phyloP scores from a whole-genome alignment of 495 filamentous ascomycete genomes.

The Chaetomium tenue region DNA sequence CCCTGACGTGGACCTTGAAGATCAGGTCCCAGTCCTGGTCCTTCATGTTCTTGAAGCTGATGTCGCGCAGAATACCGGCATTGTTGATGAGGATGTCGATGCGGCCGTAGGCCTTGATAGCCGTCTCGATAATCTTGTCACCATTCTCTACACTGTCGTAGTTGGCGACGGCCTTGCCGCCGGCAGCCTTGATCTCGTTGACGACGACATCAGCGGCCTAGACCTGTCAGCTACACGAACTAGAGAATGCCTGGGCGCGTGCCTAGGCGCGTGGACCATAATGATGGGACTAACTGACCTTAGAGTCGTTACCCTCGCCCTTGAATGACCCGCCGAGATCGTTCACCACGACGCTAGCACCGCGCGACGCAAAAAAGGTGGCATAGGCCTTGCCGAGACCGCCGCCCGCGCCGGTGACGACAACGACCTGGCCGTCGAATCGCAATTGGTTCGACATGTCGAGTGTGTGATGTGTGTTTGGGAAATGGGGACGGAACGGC shows the following conservation, averaged over 20 bases:
- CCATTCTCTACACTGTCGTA: constrained; percentile 96
- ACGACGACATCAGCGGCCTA: constrained; percentile 95
- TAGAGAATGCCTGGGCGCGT: no score
- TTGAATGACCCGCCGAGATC: constrained; percentile 93
- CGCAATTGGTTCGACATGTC: constrained; percentile 75
- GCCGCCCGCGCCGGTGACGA: constrained; percentile 95
- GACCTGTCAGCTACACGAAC: neutral
- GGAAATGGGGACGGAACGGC: constrained; percentile 12
- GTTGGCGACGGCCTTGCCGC: constrained; percentile 96
- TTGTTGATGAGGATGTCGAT: constrained; percentile 97
- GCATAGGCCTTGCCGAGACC: constrained; percentile 92
- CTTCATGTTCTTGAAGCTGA: constrained; percentile 99
- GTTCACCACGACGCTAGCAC: constrained; percentile 96
- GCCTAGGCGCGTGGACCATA: no score
- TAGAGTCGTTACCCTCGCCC: constrained; percentile 85
- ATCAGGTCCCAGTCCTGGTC: constrained; percentile 96
- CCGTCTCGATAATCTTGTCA: constrained; percentile 93
- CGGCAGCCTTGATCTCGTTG: constrained; percentile 85
- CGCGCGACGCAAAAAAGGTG: constrained; percentile 84
- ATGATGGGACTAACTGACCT: constrained; percentile 53
- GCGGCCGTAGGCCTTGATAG: constrained; percentile 86
- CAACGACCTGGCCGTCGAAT: constrained; percentile 94
- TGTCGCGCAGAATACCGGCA: constrained; percentile 91
- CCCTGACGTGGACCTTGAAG: constrained; percentile 88
- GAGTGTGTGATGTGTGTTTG: constrained; percentile 22